Base-by-base conservation (phyloP, 2,329 filamentous ascomycete species). In the Alternaria sp. region DNA sequence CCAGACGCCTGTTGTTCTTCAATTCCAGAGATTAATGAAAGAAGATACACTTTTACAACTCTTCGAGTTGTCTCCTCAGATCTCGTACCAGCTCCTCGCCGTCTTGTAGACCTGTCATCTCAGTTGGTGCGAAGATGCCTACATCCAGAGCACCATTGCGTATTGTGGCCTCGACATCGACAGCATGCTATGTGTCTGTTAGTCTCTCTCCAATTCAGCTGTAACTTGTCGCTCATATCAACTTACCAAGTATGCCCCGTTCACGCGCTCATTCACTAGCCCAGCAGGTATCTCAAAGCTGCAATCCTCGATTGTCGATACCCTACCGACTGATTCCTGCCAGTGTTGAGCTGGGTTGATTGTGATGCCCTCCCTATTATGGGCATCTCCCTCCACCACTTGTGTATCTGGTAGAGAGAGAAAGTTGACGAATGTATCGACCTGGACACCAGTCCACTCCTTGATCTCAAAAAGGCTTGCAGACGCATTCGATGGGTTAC, bases 351-450 rank as follows among this genome's bases (percentile, higher is more conserved):
- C 53, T 4, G 41, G 62, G 12, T 43, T 59, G 32, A 80, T 75
- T 24, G 44, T 69, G 8, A 73, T 55, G 2, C 54, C 11, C 55
- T 28, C 55, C 4, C 61, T 56, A 14, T 52, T 51, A n/a, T 48
- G 41, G 7, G 14, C 8, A 12, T 52, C 38, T 28, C 24, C 44
- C 20, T 57, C 54, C 5, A 62, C 60, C 4, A 69, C 66, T 1
- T 65, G 64, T 3, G 67, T 62, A 41, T 79, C 80, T 1, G 85
- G 85, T 5, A 88, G 75, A 52, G 83, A 87, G 18, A 96, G 77
- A 65, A 96, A 95, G 75, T 97, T 97, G 69, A 97, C 88, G 79
- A 92, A 94, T 0, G 86, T 88, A 67, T 91, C 86, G 1, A 96
- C 77, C 54, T 78, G 81, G 2, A 93, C 79, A 0, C 90, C 90